These are phyloP conservation scores for Verticillium zaregamsianum DNA, from an alignment of 2,329 filamentous ascomycete species.

Conservation along the genomic window DNA sequence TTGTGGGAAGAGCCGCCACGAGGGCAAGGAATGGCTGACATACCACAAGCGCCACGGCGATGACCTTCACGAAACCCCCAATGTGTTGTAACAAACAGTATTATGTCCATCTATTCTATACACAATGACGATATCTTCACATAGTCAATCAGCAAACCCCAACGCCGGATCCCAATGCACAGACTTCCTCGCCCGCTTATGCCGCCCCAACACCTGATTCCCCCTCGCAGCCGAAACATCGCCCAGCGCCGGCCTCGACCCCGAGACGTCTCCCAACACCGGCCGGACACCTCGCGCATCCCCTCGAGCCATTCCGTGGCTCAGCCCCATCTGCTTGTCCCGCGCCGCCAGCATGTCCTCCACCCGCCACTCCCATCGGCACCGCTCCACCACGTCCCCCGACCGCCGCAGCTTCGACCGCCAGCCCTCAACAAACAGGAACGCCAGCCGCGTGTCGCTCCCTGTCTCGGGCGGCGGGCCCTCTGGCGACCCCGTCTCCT, in stretches of 20 bases:
- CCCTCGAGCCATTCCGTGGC: background rate
- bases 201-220: background rate
- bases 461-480: background rate
- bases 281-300: background rate
- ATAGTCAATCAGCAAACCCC: background rate
- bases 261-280: background rate
- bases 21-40: no score
- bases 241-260: no score
- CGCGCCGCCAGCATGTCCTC: conserved; percentile 8
- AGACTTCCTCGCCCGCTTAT: background rate
- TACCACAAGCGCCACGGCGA: no score
- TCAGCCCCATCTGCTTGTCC: background rate
- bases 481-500: conserved; percentile 8
- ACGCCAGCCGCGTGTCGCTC: conserved; percentile 23
- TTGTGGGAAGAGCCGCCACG: no score
- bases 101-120: background rate
- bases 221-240: background rate
- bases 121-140: background rate
- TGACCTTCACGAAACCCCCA: no score
- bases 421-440: conserved; percentile 34
- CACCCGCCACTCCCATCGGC: conserved; percentile 25
- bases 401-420: conserved; percentile 24
- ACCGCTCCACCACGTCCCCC: conserved; percentile 27
- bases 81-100: background rate
- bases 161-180: conserved; percentile 4